Evolutionary conservation across 192 early-diverging fungal species (phyloP), one percentile per base, ranked within the genome.

Genomic region (Chytriomyces confervae): DNA sequence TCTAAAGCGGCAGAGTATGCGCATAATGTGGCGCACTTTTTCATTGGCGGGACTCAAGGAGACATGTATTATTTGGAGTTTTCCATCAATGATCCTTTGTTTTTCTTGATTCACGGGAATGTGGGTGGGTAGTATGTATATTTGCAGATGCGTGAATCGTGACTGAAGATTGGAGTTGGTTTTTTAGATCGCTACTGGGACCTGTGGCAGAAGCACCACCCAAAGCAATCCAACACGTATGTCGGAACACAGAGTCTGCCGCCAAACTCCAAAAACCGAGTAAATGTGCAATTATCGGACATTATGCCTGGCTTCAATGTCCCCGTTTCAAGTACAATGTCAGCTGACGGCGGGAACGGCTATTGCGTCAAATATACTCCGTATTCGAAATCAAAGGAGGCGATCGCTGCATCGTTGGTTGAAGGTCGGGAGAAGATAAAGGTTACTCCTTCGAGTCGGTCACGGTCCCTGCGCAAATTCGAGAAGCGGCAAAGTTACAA

Each of bases 41-140:
- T 24, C 44, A 72, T 50, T 61, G 71, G 71, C 5, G 71, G 71
- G n/a, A 46, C 60, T 9, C 48, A 48, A 16, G 47, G 48, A 2
- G 71, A 72, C 44, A 48, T 72, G 20, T 72, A 46, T 43, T 72
- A 23, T 53, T 61, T 69, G 49, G 79, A 69, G 23, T 53, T 61
- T 10, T 80, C 79, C 29, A 16, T 67, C 36, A 76, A 76, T 29
- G 81, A 83, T 61, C 81, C 81, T 44, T 49, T 83, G 49, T 83
- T 83, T 57, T 83, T 77, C 65, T 24, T 83, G 51, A 81, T 77
- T 23, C 81, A 83, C 69, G 72, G 43, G 69, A 83, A 83, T 66
- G 72, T 83, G n/a, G 81, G 79, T 80, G 71, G 60, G 71, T 72
- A 44, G 8, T 46, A 1, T 13, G 24, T 5, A 3, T n/a, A 44